Evolutionary conservation across 495 filamentous ascomycete species (phyloP).

Genomic region (Cercophora sp.): DNA sequence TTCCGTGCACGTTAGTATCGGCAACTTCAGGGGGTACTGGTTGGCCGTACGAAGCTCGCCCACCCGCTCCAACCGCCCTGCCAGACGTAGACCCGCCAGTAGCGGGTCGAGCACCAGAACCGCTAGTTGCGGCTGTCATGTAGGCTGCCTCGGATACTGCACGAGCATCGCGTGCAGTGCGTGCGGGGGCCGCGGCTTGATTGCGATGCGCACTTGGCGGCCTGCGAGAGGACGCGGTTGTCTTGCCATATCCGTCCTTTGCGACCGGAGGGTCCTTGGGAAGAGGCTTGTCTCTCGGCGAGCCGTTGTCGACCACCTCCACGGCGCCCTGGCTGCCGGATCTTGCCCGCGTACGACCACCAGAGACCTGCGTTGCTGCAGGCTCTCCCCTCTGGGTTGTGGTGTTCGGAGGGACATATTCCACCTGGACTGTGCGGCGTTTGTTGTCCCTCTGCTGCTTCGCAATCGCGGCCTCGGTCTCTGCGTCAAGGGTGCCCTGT

Average conservation of each 20-base stretch:
- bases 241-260: slow-evolving; percentile 39
- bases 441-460: slow-evolving; percentile 78
- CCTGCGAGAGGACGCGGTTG: slow-evolving; percentile 37
- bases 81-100: slow-evolving; percentile 76
- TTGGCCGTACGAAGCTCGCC: slow-evolving; percentile 83
- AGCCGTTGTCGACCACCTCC: slow-evolving; percentile 30
- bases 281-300: slow-evolving; percentile 49
- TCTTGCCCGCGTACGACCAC: slow-evolving; percentile 49
- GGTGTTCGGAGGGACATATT: slow-evolving; percentile 91
- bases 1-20: slow-evolving; percentile 85
- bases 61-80: slow-evolving; percentile 56
- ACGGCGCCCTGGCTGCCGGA: slow-evolving; percentile 46
- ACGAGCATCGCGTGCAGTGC: slow-evolving; percentile 52
- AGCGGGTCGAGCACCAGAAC: slow-evolving; percentile 59
- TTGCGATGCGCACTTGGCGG: slow-evolving; percentile 46
- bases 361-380: slow-evolving; percentile 20
- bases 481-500: slow-evolving; percentile 70
- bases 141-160: slow-evolving; percentile 49
- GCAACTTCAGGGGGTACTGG: slow-evolving; percentile 84
- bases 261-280: slow-evolving; percentile 46
- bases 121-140: slow-evolving; percentile 31
- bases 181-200: slow-evolving; percentile 40
- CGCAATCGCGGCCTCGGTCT: slow-evolving; percentile 45
- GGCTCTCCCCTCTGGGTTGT: slow-evolving; percentile 62
- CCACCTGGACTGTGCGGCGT: slow-evolving; percentile 90